Percentiles rank a stretch among this genome's conserved stretches.
phyloP scores from a whole-genome alignment of 148 eudicot genomes.

The Nepenthes gracilis region DNA sequence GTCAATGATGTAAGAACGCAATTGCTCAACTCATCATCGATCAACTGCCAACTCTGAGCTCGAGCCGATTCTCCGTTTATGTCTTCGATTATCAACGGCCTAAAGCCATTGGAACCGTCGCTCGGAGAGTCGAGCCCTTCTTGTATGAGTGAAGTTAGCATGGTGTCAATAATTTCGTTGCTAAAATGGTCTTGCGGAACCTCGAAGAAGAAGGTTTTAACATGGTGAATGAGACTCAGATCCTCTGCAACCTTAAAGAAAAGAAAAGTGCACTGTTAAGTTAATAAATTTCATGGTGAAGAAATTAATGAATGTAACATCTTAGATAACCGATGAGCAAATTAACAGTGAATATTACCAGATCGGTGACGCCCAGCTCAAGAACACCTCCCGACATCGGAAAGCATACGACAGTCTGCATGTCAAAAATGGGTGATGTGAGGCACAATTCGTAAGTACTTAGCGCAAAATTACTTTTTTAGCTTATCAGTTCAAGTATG shows the following conservation, averaged over 20 bases:
- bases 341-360: conserved; percentile 18
- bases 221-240: conserved; percentile 30
- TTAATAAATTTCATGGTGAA: too few relatives aligned
- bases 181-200: conserved; percentile 11
- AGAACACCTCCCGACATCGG: conserved; percentile 53
- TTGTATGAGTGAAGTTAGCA: conserved; percentile 17
- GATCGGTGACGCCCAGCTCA: conserved; percentile 57
- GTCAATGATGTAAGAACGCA: too few relatives aligned
- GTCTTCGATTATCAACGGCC: conserved; percentile 8
- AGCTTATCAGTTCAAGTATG: too few relatives aligned
- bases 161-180: conserved; percentile 10
- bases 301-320: too few relatives aligned
- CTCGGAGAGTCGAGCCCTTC: conserved; percentile 15
- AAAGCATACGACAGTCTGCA: conserved; percentile 72
- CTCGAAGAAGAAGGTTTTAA: conserved; percentile 29
- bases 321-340: background rate
- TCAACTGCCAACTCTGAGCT: conserved; percentile 27
- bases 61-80: conserved; percentile 21
- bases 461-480: too few relatives aligned
- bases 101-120: conserved; percentile 18
- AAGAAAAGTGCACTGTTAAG: background rate
- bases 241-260: conserved; percentile 56
- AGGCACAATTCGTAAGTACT: background rate
- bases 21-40: conserved; percentile 13
- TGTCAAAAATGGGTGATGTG: background rate